Base-by-base conservation (phyloP, 1,284 basidiomycete genomes). In the Moniliella sp. region DNA sequence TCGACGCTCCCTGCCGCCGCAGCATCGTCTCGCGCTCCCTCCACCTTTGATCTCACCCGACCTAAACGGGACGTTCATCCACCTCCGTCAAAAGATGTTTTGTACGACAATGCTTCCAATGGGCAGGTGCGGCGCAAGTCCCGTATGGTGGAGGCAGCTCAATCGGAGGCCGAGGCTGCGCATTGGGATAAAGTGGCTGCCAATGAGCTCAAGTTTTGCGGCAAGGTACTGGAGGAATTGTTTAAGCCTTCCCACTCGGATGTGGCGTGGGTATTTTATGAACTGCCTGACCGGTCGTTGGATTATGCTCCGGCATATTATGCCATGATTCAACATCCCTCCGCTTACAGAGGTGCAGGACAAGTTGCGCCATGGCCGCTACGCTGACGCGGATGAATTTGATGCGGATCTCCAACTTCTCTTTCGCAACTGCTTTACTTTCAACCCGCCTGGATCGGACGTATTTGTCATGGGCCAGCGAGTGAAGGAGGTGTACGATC, bases 11-110 rank as follows among this genome's bases (percentile, higher is more conserved):
- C 40, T 61, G 4, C 13, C 27, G 15, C 35, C 18, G 18, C 5
- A 4, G 15, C 29, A 26, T 9, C 29, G 15, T 25, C 28, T 8
- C 16, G 26, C 27, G 27, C 25, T 31, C 18, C 25, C 35, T 18
- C 27, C 31, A n/a, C 13, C 21, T 21, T 9, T 17, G 28, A 4
- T 17, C 15, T 9, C 16, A 28, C 12, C 10, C 18, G 18, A 45
- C 88, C 88, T 0, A 93, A 93, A 65, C 78, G 88, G 33, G 88
- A 94, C 61, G 84, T 93, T 23, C 84, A 93, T 51, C 82, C 86
- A 8, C 86, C 86, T 12, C 75, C 83, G 10, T 75, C 83, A 0
- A 84, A 83, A 61, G 88, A 94, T 49, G 64, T 91, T 13, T 72
- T 78, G 0, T 91, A 71, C 17, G 78, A 83, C 50, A 68, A 62